Evolutionary conservation across 1,139 yeast species (phyloP), one percentile per base, ranked within the genome.

Genomic region (Saccharomyces hybrid): DNA sequence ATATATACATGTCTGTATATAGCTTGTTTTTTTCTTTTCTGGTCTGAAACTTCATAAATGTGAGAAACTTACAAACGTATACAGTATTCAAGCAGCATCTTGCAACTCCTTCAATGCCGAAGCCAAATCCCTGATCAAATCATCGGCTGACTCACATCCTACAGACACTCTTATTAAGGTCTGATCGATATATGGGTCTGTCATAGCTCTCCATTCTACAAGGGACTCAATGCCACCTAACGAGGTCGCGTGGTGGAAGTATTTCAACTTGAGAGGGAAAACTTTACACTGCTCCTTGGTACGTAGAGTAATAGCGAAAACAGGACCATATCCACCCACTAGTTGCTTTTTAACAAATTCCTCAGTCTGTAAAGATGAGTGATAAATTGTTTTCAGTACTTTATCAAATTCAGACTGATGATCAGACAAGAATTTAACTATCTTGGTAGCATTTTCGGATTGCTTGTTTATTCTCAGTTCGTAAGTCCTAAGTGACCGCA

Each of bases 211-310:
- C 96, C 97, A 89, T 70, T 91, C 97, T 57, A 90, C 82, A 63
- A 90, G 75, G 54, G 95, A 86, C 70, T 91, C 97, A 5, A 87
- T 88, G n/a, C 97, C 96, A 46, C 97, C 97, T 32, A 91, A 75
- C 5, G 96, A 88, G 0, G 97, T 90, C 1, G 97, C 96, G 70
- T 91, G 97, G 59, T 84, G 84, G 73, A 90, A 89, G 58, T 80
- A 79, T 61, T 83, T 79, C 56, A 90, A 75, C 59, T 78, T 80
- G 1, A 84, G 75, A 3, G 97, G 96, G 11, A 91, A 74, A 2
- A 62, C 54, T 60, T 77, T 80, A 0, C 97, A 97, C 27, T 75
- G 71, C 8, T 80, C 79, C 55, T 75, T 79, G 16, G 75, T 68
- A 4, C 69, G 66, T 41, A 87, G 72, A 44, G 76, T 79, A 49